A percentile compares a stretch with the other conserved stretches of the same genome.
These are phyloP conservation scores for Aspergillus candidus DNA, from an alignment of 2,329 filamentous ascomycete species.

Conservation along the genomic window DNA sequence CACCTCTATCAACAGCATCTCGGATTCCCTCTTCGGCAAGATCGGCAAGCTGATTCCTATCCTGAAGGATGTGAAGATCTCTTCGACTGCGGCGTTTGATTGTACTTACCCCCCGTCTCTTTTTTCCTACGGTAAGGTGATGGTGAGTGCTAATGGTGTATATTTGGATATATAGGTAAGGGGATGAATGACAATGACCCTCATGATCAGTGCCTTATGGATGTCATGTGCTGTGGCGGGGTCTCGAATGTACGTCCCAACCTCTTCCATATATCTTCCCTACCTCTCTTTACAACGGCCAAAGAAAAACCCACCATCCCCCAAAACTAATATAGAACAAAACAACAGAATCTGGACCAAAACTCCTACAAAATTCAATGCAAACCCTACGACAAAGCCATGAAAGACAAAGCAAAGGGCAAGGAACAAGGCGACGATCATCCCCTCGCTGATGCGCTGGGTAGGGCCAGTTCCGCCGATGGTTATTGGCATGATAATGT, in stretches of 20 bases:
- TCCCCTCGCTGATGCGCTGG: no score
- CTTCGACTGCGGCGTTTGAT: constrained; percentile 19
- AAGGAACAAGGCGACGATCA: not conserved
- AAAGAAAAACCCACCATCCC: not conserved
- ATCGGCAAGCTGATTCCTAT: constrained; percentile 19
- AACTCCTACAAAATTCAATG: constrained; percentile 13
- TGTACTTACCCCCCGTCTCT: constrained; percentile 17
- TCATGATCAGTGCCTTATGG: constrained; percentile 14
- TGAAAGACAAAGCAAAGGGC: constrained; percentile 17
- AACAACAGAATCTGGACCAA: not conserved
- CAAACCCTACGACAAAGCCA: constrained; percentile 18
- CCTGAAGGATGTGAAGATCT: constrained; percentile 15
- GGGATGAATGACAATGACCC: constrained; percentile 12
- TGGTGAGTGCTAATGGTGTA: not conserved
- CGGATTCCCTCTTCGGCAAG: constrained; percentile 10
- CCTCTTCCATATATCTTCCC: not conserved
- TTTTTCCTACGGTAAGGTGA: no score
- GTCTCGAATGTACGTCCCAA: constrained; percentile 5
- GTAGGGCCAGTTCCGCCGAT: no score
- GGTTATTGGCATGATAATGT: no score
- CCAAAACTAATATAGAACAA: not conserved
- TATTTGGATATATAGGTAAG: constrained; percentile 5
- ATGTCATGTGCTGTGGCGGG: constrained; percentile 23
- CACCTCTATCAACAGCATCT: constrained; percentile 12
- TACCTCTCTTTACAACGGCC: not conserved